Percentiles rank a stretch among this genome's conserved stretches.
Conservation (phyloP, 1,284 basidiomycete species). For the Microstroma glucosiphilum region DNA sequence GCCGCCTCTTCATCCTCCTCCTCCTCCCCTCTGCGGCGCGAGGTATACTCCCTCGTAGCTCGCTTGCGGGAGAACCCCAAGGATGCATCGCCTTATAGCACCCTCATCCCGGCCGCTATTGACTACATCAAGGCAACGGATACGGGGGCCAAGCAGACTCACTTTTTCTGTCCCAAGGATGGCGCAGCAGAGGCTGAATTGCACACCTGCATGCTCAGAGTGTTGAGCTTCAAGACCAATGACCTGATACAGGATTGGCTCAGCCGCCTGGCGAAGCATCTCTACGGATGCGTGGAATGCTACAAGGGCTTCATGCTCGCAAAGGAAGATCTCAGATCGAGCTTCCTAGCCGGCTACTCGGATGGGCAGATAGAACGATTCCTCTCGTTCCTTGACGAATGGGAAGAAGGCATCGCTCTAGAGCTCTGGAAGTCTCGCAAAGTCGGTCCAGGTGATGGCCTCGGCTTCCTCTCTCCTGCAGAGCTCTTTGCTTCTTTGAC, state of each 20-base stretch:
- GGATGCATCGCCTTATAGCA: conserved; percentile 16
- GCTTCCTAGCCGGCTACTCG: conserved; percentile 23
- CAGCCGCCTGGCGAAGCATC: conserved; percentile 15
- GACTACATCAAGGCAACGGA: conserved; percentile 19
- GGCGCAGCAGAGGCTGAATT: conserved; percentile 27
- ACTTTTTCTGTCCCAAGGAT: conserved; percentile 22
- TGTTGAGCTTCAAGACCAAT: conserved; percentile 28
- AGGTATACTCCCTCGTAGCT: conserved; percentile 3
- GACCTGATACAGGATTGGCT: conserved; percentile 28
- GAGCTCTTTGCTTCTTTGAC: conserved; percentile 26
- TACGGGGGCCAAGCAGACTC: conserved; percentile 19
- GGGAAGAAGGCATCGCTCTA: conserved; percentile 27
- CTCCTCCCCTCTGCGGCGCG: neutral
- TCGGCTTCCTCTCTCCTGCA: conserved; percentile 19
- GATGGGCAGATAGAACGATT: conserved; percentile 24
- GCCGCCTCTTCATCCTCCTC: neutral
- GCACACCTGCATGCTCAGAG: conserved; percentile 36
- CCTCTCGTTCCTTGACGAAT: conserved; percentile 26
- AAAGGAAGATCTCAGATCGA: conserved; percentile 20
- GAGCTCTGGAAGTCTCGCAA: conserved; percentile 12
- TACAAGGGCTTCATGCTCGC: conserved; percentile 28
- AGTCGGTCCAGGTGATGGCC: conserved; percentile 9
- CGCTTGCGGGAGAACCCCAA: neutral
- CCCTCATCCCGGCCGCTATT: conserved; percentile 24
- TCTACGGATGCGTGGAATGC: conserved; percentile 34